Percentiles rank a stretch among this genome's conserved stretches.
These are phyloP conservation scores for Beauveria sp. DNA, from an alignment of 2,329 filamentous ascomycete species.

Conservation along the genomic window DNA sequence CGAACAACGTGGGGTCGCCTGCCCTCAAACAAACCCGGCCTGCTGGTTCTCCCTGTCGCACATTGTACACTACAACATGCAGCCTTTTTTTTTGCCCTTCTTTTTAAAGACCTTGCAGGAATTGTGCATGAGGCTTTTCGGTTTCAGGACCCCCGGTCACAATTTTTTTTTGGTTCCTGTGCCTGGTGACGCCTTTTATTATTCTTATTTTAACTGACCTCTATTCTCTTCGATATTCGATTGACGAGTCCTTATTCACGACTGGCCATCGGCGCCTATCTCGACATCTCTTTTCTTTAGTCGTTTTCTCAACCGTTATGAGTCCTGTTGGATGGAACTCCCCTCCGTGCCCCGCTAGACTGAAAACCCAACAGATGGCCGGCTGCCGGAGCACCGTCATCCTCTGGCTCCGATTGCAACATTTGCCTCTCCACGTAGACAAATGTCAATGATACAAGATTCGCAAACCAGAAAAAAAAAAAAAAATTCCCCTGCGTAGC, in stretches of 20 bases:
- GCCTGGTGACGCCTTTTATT: background rate
- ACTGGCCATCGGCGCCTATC: background rate
- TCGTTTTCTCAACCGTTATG: no score
- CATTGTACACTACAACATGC: no score
- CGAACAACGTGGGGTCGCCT: background rate
- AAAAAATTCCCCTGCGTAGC: background rate
- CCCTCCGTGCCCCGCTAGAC: background rate
- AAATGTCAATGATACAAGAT: no score
- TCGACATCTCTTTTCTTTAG: background rate
- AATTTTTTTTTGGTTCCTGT: background rate
- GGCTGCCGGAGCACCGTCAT: no score
- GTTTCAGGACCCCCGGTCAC: background rate
- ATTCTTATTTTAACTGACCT: background rate
- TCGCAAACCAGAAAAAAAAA: no score
- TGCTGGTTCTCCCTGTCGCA: background rate
- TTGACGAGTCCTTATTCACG: background rate
- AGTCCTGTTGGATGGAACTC: background rate
- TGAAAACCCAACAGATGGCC: background rate
- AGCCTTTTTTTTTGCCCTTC: background rate
- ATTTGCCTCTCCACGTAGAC: no score
- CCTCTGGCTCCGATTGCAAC: no score
- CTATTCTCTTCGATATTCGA: background rate
- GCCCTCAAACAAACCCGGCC: background rate
- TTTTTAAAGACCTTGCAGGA: background rate
- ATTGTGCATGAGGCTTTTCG: slow-evolving; percentile 2